Conservation (phyloP, 2,329 filamentous ascomycete genomes). For the Sarocladium brachiariae region DNA sequence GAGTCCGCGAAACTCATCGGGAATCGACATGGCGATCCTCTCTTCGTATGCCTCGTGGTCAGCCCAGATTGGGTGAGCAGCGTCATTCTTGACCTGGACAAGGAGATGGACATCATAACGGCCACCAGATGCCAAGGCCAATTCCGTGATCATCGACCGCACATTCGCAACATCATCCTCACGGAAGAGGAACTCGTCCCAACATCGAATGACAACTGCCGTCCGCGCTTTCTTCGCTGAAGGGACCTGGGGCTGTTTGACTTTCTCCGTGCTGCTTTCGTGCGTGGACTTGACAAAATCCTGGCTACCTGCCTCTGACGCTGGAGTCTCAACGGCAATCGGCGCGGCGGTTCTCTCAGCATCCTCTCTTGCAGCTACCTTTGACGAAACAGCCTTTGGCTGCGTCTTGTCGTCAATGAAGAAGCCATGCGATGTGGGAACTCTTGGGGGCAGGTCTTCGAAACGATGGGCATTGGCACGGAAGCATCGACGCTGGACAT, state of each 20-base stretch:
- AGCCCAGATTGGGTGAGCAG: slow-evolving; percentile 69
- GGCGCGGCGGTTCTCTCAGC: slow-evolving; percentile 13
- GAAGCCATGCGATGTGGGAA: slow-evolving; percentile 41
- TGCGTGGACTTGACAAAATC: neutral
- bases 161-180: slow-evolving; percentile 77
- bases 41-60: slow-evolving; percentile 61
- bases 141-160: slow-evolving; percentile 75
- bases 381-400: neutral
- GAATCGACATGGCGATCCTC: slow-evolving; percentile 61
- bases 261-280: neutral
- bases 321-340: neutral
- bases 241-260: neutral
- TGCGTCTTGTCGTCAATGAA: slow-evolving; percentile 27
- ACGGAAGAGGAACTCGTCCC: slow-evolving; percentile 72
- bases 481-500: slow-evolving; percentile 68
- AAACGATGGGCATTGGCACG: slow-evolving; percentile 66
- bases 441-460: slow-evolving; percentile 35
- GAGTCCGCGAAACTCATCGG: slow-evolving; percentile 81
- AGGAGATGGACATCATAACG: slow-evolving; percentile 84
- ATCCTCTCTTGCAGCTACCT: neutral
- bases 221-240: slow-evolving; percentile 38
- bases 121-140: slow-evolving; percentile 72
- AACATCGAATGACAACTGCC: slow-evolving; percentile 74
- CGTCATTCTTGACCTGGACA: slow-evolving; percentile 75
- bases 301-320: neutral